Evolutionary conservation across 2,329 filamentous ascomycete genomes (phyloP).

Genomic region (Stagonosporopsis vannaccii): DNA sequence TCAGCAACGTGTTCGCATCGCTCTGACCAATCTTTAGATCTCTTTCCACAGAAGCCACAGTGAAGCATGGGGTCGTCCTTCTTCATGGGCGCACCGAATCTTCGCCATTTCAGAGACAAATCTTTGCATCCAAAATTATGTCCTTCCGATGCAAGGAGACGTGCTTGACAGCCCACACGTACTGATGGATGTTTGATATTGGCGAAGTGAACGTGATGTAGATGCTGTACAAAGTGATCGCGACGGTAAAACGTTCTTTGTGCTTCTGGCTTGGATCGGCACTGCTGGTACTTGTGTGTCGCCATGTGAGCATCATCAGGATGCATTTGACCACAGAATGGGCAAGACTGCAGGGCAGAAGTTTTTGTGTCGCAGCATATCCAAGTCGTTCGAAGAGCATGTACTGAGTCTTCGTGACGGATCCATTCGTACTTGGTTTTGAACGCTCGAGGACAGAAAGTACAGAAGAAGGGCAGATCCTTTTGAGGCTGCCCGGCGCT

Average conservation of each 20-base stretch:
- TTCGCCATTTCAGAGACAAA: conserved; percentile 44
- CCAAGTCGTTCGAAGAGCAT: conserved; percentile 49
- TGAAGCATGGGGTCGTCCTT: conserved; percentile 46
- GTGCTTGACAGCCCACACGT: conserved; percentile 43
- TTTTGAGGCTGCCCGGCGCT: conserved; percentile 39
- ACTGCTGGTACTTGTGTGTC: conserved; percentile 46
- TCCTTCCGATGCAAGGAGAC: conserved; percentile 37
- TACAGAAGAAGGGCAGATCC: conserved; percentile 47
- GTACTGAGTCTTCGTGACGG: conserved; percentile 48
- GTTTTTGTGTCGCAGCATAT: conserved; percentile 45
- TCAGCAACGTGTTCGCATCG: conserved; percentile 45
- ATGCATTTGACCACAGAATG: conserved; percentile 41
- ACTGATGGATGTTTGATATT: conserved; percentile 45
- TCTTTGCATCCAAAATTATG: conserved; percentile 48
- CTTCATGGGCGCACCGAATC: conserved; percentile 46
- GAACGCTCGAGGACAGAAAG: conserved; percentile 47
- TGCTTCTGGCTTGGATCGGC: conserved; percentile 42
- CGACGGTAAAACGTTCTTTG: conserved; percentile 48
- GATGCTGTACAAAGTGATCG: conserved; percentile 47
- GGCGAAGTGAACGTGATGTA: conserved; percentile 47
- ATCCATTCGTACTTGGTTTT: conserved; percentile 50
- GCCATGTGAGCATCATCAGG: conserved; percentile 47
- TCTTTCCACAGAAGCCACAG: conserved; percentile 46
- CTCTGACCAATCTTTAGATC: conserved; percentile 41
- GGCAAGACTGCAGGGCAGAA: conserved; percentile 35